phyloP scores from a whole-genome alignment of 257 asterid genomes.

The Solanum gracilifrons region DNA sequence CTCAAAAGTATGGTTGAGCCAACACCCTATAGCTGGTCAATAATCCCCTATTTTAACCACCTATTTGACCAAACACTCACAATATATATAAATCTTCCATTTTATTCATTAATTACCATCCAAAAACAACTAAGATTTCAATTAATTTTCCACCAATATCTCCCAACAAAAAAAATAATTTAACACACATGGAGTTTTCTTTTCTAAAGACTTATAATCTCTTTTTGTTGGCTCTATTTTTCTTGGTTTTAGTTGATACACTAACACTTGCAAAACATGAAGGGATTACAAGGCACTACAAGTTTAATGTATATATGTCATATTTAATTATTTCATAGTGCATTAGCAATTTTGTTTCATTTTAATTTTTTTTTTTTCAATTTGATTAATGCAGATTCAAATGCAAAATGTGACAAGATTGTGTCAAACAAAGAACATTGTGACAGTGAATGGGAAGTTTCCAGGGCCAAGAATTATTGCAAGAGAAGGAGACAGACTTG shows the following conservation, averaged over 20 bases:
- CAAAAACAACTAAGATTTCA: background rate
- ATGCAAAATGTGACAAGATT: conserved; percentile 44
- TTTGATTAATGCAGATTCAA: conserved; percentile 23
- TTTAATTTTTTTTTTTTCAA: background rate
- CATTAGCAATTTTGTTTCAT: background rate
- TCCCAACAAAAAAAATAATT: background rate
- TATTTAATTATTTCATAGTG: background rate
- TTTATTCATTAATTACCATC: background rate
- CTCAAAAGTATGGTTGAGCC: conserved; percentile 29
- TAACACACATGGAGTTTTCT: conserved; percentile 13
- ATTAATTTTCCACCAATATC: background rate
- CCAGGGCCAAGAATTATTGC: conserved; percentile 59
- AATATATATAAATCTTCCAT: background rate
- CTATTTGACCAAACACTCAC: conserved; percentile 13
- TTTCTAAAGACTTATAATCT: background rate
- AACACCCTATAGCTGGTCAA: conserved; percentile 10
- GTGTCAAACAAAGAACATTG: conserved; percentile 50
- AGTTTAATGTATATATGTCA: conserved; percentile 26
- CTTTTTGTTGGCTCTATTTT: background rate
- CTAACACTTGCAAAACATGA: conserved; percentile 20
- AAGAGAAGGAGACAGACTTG: conserved; percentile 55
- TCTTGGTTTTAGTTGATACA: conserved; percentile 15
- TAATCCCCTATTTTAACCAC: background rate
- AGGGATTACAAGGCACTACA: conserved; percentile 39
- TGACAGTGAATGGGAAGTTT: conserved; percentile 52